phyloP scores from a whole-genome alignment of 2,329 filamentous ascomycete genomes.

The Ascochyta fabae region DNA sequence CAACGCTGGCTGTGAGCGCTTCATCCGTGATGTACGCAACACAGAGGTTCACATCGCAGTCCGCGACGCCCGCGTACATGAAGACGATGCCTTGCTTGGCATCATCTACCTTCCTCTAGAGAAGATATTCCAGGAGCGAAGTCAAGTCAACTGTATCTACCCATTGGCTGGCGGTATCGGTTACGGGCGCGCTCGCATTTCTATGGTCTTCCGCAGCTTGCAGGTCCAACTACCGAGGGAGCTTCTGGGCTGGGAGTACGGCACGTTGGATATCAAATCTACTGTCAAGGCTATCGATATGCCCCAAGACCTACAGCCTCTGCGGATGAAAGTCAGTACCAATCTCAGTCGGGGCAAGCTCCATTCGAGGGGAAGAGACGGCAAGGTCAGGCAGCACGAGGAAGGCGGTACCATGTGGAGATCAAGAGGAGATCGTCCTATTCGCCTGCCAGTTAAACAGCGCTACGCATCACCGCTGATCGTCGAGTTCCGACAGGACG shows the following conservation, averaged over 20 bases:
- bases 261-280: constrained; percentile 70
- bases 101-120: constrained; percentile 71
- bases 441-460: constrained; percentile 65
- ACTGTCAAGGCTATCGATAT: constrained; percentile 58
- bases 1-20: constrained; percentile 77
- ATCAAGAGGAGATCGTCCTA: constrained; percentile 53
- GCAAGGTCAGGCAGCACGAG: constrained; percentile 36
- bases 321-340: constrained; percentile 66
- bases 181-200: constrained; percentile 71
- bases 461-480: constrained; percentile 65
- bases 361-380: constrained; percentile 51
- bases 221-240: constrained; percentile 65
- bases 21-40: constrained; percentile 71
- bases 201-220: constrained; percentile 75
- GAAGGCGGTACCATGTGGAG: constrained; percentile 59
- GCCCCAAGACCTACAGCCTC: constrained; percentile 55
- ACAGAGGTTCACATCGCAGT: constrained; percentile 73
- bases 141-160: constrained; percentile 70
- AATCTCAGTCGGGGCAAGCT: constrained; percentile 65
- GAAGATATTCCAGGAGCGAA: constrained; percentile 66
- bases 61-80: constrained; percentile 70
- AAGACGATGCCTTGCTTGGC: constrained; percentile 72
- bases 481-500: constrained; percentile 66
- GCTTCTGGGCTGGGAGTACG: constrained; percentile 73
- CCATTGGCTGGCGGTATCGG: constrained; percentile 76